A percentile compares a stretch with the other conserved stretches of the same genome.
Evolutionary conservation across 768 basidiomycete species (phyloP).

Genomic region (Trichaptum fuscoviolaceum): DNA sequence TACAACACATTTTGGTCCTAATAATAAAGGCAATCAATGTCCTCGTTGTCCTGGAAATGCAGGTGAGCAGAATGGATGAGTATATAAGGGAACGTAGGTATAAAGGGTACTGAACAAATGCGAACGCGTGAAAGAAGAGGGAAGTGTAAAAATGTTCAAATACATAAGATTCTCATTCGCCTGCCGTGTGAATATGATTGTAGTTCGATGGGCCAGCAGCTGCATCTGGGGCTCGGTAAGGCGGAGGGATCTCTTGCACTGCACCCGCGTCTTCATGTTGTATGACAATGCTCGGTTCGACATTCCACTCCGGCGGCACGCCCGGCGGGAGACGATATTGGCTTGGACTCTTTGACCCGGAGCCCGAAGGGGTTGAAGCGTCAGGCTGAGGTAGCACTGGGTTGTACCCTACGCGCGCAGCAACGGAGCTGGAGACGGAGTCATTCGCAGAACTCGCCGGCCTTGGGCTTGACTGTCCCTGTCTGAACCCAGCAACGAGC

Average conservation of each 20-base stretch:
- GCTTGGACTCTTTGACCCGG: not conserved
- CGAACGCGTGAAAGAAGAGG: not conserved
- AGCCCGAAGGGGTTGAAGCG: not conserved
- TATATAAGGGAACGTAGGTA: no score
- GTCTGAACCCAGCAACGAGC: not conserved
- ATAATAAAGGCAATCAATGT: no score
- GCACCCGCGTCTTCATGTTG: slow-evolving; percentile 35
- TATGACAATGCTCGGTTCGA: slow-evolving; percentile 29
- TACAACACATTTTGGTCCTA: no score
- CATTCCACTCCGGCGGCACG: slow-evolving; percentile 6
- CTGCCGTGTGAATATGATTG: not conserved
- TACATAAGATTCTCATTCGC: not conserved
- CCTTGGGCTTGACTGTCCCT: not conserved
- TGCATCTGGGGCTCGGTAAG: slow-evolving; percentile 19
- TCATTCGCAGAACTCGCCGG: not conserved
- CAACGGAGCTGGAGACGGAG: not conserved
- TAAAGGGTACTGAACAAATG: not conserved
- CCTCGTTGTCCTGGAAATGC: not conserved
- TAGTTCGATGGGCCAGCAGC: not conserved
- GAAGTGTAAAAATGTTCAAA: not conserved
- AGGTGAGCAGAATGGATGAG: not conserved
- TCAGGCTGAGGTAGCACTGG: not conserved
- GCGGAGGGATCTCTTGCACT: slow-evolving; percentile 36
- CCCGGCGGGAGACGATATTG: not conserved
- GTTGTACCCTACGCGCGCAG: not conserved